Evolutionary conservation across 2,329 filamentous ascomycete genomes (phyloP), one percentile per base, ranked within the genome.

Genomic region (Diaporthe ampelina): DNA sequence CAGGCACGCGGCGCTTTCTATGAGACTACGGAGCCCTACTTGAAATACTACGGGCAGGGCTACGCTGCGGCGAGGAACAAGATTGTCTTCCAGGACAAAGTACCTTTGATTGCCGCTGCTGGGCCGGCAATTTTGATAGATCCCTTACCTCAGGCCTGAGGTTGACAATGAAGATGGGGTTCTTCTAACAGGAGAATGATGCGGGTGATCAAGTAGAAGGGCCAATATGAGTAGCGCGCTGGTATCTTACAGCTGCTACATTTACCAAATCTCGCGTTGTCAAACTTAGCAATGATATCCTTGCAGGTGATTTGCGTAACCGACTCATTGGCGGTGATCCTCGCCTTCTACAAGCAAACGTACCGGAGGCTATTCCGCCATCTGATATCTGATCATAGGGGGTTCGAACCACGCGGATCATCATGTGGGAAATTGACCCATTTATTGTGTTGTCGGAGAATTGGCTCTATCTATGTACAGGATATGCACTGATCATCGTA

Each of bases 1-100:
- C 48, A 75, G 37, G 78, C 81, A 0, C 82, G 88, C 4, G 88
- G 89, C 0, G 93, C 93, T 0, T 95, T 95, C 80, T 85, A 86
- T 58, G 86, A 89, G 37, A 94, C 93, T 17, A 94, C 93, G 0
- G 83, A 91, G 73, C 94, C 94, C 2, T 83, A 80, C 77, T 79
- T 84, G 6, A 75, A 75, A 4, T 52, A 74, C 0, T 85, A 84
- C n/a, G 80, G 77, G 3, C 8, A 59, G 1, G 79, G 80, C 0
- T 85, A 85, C 56, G 78, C 79, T 0, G 57, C 70, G 0, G 76
- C 80, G 0, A 77, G 80, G 37, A 75, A 77, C 0, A 80, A 75
- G 58, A 74, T 83, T 15, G 79, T 80, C 1, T 72, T 80, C 10
- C 80, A 79, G 0, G 76, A 80, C 5, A 78, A 76, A 0, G 78